These are phyloP conservation scores for Wickerhamomyces canadensis DNA, from an alignment of 805 yeast genomes.

Conservation along the genomic window DNA sequence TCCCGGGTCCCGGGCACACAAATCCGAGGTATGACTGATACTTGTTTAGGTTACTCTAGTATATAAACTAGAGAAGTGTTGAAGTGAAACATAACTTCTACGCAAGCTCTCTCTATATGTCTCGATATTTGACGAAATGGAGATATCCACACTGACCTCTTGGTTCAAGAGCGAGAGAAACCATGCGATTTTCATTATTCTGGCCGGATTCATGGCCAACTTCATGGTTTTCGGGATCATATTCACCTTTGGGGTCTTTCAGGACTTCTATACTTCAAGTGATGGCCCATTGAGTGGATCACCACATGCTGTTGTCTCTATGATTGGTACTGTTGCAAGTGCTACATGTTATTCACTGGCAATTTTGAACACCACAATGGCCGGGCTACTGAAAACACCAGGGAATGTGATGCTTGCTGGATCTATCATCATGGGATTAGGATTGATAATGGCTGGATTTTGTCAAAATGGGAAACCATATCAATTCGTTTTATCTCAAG, in stretches of 20 bases:
- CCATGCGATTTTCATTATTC: constrained; percentile 6
- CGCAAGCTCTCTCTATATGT: too few relatives aligned
- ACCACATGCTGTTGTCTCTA: constrained; percentile 26
- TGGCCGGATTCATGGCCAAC: constrained; percentile 22
- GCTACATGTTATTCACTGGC: constrained; percentile 27
- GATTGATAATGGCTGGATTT: constrained; percentile 26
- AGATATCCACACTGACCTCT: too few relatives aligned
- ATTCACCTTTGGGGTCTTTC: constrained; percentile 34
- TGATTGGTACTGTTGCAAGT: constrained; percentile 30
- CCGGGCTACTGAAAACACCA: constrained; percentile 16
- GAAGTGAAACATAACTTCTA: too few relatives aligned
- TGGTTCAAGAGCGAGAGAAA: neutral
- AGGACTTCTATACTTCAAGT: constrained; percentile 22
- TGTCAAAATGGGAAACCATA: constrained; percentile 12
- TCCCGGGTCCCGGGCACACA: too few relatives aligned
- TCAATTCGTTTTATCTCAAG: constrained; percentile 30
- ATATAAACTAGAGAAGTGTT: too few relatives aligned
- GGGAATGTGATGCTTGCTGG: constrained; percentile 26
- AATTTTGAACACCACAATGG: constrained; percentile 22
- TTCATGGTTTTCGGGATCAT: constrained; percentile 32
- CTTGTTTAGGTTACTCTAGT: too few relatives aligned
- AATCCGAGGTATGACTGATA: too few relatives aligned
- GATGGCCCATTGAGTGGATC: neutral
- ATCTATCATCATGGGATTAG: constrained; percentile 22
- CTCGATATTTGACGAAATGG: too few relatives aligned